Conservation (phyloP, 805 yeast species). For the Teunomyces tritomae region DNA sequence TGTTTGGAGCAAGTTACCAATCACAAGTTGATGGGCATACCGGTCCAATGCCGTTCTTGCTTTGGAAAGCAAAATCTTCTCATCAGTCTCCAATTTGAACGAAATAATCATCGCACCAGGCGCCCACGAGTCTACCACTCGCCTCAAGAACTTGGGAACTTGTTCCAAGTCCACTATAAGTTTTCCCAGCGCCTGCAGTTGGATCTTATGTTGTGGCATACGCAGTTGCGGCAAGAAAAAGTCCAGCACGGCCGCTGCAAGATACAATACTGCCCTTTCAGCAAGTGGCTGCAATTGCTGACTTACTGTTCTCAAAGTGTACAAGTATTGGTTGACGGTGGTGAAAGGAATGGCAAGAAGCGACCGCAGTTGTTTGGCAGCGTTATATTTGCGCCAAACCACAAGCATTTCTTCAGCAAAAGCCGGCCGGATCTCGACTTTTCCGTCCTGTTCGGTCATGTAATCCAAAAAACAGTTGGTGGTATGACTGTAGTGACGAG, state of each 20-base stretch:
- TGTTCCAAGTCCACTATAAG: conserved; percentile 86
- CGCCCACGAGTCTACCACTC: conserved; percentile 92
- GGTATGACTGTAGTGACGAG: conserved; percentile 84
- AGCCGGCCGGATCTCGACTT: conserved; percentile 58
- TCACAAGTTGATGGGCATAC: conserved; percentile 90
- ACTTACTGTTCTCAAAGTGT: conserved; percentile 72
- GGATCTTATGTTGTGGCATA: conserved; percentile 92
- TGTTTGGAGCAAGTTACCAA: conserved; percentile 88
- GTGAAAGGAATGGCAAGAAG: conserved; percentile 84
- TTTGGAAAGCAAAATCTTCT: conserved; percentile 63
- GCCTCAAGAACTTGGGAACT: conserved; percentile 87
- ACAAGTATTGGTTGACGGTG: conserved; percentile 90
- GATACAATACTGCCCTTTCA: conserved; percentile 66
- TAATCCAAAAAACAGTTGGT: conserved; percentile 85
- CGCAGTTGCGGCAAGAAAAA: conserved; percentile 85
- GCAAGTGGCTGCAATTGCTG: conserved; percentile 55
- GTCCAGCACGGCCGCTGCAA: conserved; percentile 98
- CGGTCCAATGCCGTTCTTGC: conserved; percentile 76
- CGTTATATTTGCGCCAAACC: conserved; percentile 54
- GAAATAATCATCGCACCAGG: conserved; percentile 92
- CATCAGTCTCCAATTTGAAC: conserved; percentile 91
- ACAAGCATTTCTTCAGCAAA: conserved; percentile 60
- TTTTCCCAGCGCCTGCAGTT: conserved; percentile 71
- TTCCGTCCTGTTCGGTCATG: conserved; percentile 56
- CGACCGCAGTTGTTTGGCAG: conserved; percentile 48